Evolutionary conservation across 2,329 filamentous ascomycete species (phyloP), one percentile per base, ranked within the genome.

Genomic region (Fusarium multiceps): DNA sequence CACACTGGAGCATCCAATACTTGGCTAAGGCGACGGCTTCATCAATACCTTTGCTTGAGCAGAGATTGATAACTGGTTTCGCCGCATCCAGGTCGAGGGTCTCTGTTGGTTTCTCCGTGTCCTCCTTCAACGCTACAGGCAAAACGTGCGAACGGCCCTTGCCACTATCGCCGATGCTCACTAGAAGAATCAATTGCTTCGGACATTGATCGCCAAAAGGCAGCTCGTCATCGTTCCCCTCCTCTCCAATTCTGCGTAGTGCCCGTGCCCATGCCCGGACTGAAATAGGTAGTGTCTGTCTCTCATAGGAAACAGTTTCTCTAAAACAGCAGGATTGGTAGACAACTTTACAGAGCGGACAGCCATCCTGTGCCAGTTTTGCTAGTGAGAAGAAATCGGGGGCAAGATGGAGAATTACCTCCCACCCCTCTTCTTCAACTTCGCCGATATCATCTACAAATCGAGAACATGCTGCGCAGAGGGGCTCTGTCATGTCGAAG

Each of bases 391-490:
- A 27, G 13, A 55, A 21, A 27, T 48, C 41, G 1, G 57, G 34
- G 14, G 48, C 42, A 8, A 60, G 5, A 3, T 16, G 7, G 16
- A 27, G 20, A 51, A 7, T 9, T 28, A n/a, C 13, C 8, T 16
- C 23, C 50, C 21, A 45, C 28, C 20, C 42, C 6, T 47, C 10
- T 40, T 48, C 30, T 23, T 48, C 41, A 34, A 18, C 42, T 4
- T 27, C 27, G 4, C 16, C 27, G 18, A 60, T n/a, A n/a, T 28
- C 18, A 21, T 27, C 7, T 7, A 34, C 27, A 28, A 60, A 55
- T 13, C 50, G 34, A 23, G 43, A 47, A 8, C 57, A 60, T 25
- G 57, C 50, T n/a, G 34, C n/a, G 13, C 57, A 60, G 6, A 60
- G 25, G 20, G n/a, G n/a, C 20, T 42, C 34, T 41, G 49, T 20